Conservation (phyloP, 106 monocot genomes). For the Narthecium ossifragum region DNA sequence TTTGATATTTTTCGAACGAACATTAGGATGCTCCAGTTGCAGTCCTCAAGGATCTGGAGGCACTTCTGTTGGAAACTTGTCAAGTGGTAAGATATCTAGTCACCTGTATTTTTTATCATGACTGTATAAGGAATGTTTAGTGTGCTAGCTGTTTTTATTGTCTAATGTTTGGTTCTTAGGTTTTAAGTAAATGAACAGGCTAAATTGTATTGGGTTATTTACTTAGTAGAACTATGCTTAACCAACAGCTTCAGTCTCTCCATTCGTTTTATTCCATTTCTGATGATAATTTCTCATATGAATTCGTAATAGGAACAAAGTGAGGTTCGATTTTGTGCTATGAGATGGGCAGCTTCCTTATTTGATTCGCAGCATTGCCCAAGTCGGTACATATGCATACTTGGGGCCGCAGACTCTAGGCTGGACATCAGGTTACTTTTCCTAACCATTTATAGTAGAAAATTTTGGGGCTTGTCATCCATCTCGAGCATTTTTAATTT, state of each 20-base stretch:
- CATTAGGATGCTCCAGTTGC: constrained; percentile 56
- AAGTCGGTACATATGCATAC: constrained; percentile 95
- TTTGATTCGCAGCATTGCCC: constrained; percentile 72
- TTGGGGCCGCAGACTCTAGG: constrained; percentile 74
- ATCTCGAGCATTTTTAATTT: too few relatives aligned
- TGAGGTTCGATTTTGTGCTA: constrained; percentile 89
- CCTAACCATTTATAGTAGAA: too few relatives aligned
- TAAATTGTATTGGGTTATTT: too few relatives aligned
- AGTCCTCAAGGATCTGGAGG: constrained; percentile 69
- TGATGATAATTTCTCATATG: not conserved
- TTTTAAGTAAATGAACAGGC: too few relatives aligned
- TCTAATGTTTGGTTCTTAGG: too few relatives aligned
- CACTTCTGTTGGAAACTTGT: constrained; percentile 64
- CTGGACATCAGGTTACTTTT: constrained; percentile 82
- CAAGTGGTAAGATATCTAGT: constrained; percentile 52
- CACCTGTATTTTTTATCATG: too few relatives aligned
- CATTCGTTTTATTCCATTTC: too few relatives aligned
- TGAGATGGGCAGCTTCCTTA: constrained; percentile 82
- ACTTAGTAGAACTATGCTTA: too few relatives aligned
- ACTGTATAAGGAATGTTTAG: too few relatives aligned
- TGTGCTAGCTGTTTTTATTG: too few relatives aligned
- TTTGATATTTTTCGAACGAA: not conserved
- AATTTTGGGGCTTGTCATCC: too few relatives aligned
- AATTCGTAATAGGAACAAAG: constrained; percentile 65
- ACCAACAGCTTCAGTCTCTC: too few relatives aligned